Evolutionary conservation across 306 rosid species (phyloP), one percentile per base, ranked within the genome.

Genomic region (Begonia loranthoides): DNA sequence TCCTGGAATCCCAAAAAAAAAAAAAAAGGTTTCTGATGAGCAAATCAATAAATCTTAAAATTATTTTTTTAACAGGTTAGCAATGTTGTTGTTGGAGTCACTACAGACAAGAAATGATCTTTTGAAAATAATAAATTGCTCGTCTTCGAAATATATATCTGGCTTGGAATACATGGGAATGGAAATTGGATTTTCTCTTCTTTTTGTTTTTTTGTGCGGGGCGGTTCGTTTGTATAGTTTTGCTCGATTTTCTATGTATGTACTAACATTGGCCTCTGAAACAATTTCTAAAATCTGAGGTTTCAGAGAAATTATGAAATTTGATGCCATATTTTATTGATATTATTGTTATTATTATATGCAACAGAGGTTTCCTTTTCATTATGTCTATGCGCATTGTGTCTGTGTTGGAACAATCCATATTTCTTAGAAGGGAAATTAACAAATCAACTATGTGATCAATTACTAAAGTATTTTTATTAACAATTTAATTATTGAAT

Each of bases 51-150:
- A 28, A 28, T 28, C 36, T 28, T 24, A 24, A 24, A 24, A 28
- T 1, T 7, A 28, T 28, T 28, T 24, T 45, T 52, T 71, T 78
- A 58, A 62, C 77, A 92, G 99, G 99, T 92, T 69, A 92, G 93
- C 87, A 92, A 92, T 64, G 96, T 92, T 34, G 99, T 83, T 2
- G 94, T 92, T 49, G 99, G 99, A 0, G 83, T 92, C 61, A 92
- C 94, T 14, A 87, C 89, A 1, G 93, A 80, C 16, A 92, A 86
- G 76, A 86, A 84, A 70, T 92, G 71, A 57, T 43, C 9, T 10
- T 6, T 10, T 10, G n/a, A 43, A 43, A n/a, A 43, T 10, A 43
- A 43, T n/a, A 43, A 43, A 43, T 10, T 43, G 47, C 47, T 43
- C 15, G 0, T 28, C 36, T 28, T 28, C 5, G 36, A 28, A 28